Evolutionary conservation across 2,329 filamentous ascomycete species (phyloP).

Genomic region (Beauveria medogensis): DNA sequence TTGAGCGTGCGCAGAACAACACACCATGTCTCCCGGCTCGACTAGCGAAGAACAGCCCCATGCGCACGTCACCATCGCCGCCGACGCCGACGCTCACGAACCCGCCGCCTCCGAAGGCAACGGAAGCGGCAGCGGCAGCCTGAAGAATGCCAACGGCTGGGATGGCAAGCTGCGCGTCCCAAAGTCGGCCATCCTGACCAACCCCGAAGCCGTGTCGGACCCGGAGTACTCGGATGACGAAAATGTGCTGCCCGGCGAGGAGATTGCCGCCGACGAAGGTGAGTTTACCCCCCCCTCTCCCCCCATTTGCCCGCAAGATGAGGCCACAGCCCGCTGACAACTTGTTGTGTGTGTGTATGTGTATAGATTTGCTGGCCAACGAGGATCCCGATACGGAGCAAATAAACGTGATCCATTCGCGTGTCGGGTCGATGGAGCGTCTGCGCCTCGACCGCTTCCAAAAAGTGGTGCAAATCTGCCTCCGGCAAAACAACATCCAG

Average conservation of each 20-base stretch:
- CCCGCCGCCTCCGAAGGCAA: neutral
- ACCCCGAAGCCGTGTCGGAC: conserved; percentile 77
- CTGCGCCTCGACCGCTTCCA: conserved; percentile 79
- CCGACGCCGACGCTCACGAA: conserved; percentile 21
- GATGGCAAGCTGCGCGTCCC: conserved; percentile 75
- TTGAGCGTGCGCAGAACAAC: neutral
- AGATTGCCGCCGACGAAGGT: conserved; percentile 79
- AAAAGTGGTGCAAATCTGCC: conserved; percentile 68
- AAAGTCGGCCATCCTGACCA: conserved; percentile 52
- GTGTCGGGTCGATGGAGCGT: conserved; percentile 67
- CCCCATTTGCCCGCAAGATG: too few relatives aligned
- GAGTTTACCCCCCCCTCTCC: conserved; percentile 13
- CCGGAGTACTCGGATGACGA: conserved; percentile 73
- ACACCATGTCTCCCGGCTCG: conserved; percentile 32
- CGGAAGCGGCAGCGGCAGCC: conserved; percentile 40
- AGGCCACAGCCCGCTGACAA: neutral
- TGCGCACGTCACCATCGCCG: conserved; percentile 42
- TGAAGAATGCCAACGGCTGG: conserved; percentile 63
- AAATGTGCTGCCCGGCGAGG: conserved; percentile 60
- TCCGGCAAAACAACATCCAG: conserved; percentile 86
- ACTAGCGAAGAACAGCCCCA: conserved; percentile 25
- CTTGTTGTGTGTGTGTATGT: too few relatives aligned
- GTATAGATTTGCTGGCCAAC: conserved; percentile 50
- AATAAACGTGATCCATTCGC: conserved; percentile 84
- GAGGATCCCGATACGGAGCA: conserved; percentile 59